Percentiles rank a stretch among this genome's conserved stretches.
Evolutionary conservation across 1,284 basidiomycete genomes (phyloP).

Genomic region (Leccinum fuscescens): DNA sequence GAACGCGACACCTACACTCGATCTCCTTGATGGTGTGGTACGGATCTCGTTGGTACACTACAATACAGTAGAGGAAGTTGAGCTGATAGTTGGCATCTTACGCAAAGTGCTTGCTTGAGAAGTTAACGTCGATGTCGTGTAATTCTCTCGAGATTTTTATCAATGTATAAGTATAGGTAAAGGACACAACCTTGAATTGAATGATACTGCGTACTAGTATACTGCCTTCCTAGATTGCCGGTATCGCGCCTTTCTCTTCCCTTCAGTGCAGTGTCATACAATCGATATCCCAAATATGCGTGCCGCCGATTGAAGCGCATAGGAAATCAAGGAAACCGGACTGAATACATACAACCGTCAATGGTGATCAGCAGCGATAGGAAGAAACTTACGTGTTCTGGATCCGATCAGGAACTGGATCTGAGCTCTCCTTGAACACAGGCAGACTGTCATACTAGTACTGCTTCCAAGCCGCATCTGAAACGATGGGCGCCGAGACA

Average conservation of each 20-base stretch:
- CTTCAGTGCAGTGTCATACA: background rate
- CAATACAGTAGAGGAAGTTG: constrained; percentile 71
- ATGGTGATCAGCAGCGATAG: too few species aligned
- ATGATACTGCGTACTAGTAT: too few species aligned
- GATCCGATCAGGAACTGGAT: too few species aligned
- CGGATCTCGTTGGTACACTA: constrained; percentile 81
- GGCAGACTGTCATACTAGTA: constrained; percentile 38
- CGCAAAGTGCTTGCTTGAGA: constrained; percentile 41
- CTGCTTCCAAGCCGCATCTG: constrained; percentile 39
- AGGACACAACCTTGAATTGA: background rate
- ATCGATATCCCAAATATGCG: background rate
- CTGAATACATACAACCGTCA: too few species aligned
- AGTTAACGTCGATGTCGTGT: background rate
- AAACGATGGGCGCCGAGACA: constrained; percentile 50
- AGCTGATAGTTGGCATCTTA: constrained; percentile 53
- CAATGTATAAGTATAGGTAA: background rate
- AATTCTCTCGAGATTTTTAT: background rate
- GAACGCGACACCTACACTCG: constrained; percentile 51
- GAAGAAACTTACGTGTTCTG: too few species aligned
- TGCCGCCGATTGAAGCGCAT: background rate
- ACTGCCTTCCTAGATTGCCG: too few species aligned
- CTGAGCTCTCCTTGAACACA: constrained; percentile 33
- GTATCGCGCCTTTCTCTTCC: too few species aligned
- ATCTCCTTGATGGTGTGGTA: constrained; percentile 65
- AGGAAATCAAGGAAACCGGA: too few species aligned